These are phyloP conservation scores for Cytospora leucostoma DNA, from an alignment of 2,329 filamentous ascomycete genomes.

Conservation along the genomic window DNA sequence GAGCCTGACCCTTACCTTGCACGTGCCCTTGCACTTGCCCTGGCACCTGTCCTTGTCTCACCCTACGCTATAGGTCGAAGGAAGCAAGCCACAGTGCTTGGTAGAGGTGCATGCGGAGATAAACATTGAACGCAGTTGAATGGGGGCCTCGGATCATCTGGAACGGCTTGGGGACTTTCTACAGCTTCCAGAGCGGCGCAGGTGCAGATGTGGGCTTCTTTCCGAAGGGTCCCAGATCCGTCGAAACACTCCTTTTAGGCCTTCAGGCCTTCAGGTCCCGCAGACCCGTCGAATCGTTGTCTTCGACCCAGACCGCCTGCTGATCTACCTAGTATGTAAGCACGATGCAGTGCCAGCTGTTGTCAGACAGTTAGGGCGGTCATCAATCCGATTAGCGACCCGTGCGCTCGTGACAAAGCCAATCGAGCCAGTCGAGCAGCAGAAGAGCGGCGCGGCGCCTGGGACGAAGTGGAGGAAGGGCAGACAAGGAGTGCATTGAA, in stretches of 20 bases:
- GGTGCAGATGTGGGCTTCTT: too few relatives aligned
- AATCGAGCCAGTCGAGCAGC: conserved; percentile 2
- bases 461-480: neutral
- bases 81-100: too few relatives aligned
- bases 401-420: conserved; percentile 2
- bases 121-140: too few relatives aligned
- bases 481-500: neutral
- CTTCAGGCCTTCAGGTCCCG: too few relatives aligned
- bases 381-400: conserved; percentile 19
- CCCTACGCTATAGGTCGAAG: too few relatives aligned
- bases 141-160: too few relatives aligned
- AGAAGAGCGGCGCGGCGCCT: neutral
- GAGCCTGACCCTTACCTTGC: too few relatives aligned
- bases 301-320: neutral
- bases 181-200: too few relatives aligned
- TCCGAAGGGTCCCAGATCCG: too few relatives aligned
- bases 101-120: too few relatives aligned
- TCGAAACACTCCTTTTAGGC: too few relatives aligned
- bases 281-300: neutral
- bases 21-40: neutral
- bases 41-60: neutral
- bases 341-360: neutral
- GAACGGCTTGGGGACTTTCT: too few relatives aligned
- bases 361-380: neutral
- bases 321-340: neutral